These are phyloP conservation scores for Dioszegia crocea DNA, from an alignment of 768 basidiomycete genomes.

Conservation along the genomic window DNA sequence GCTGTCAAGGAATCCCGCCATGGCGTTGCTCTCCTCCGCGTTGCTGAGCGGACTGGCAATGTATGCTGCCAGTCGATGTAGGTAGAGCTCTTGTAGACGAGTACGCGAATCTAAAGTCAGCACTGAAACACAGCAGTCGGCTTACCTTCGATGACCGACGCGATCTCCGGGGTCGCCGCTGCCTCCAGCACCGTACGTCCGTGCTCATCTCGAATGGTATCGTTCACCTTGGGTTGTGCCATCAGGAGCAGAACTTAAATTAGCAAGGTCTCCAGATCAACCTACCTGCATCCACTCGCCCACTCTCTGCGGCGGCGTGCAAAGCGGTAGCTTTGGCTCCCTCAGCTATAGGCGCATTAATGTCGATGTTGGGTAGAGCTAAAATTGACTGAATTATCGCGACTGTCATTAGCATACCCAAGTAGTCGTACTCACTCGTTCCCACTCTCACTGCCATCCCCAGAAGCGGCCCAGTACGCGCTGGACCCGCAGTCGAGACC, in stretches of 20 bases:
- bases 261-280: constrained; percentile 56
- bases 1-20: constrained; percentile 50
- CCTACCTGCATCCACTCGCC: constrained; percentile 32
- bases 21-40: constrained; percentile 27
- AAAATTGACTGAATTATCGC: constrained; percentile 25
- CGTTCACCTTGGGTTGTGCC: constrained; percentile 74
- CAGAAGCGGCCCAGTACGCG: constrained; percentile 22
- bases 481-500: constrained; percentile 10
- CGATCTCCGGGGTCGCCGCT: constrained; percentile 64
- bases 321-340: constrained; percentile 23
- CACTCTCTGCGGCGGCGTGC: constrained; percentile 38
- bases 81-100: constrained; percentile 58
- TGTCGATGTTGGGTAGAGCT: constrained; percentile 10
- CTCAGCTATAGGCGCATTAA: constrained; percentile 18
- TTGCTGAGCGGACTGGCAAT: constrained; percentile 56
- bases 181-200: constrained; percentile 70
- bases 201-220: constrained; percentile 64
- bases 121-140: neutral
- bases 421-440: constrained; percentile 25
- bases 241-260: constrained; percentile 65
- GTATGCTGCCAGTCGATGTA: constrained; percentile 68
- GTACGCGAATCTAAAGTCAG: constrained; percentile 64
- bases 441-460: constrained; percentile 37
- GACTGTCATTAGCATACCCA: constrained; percentile 10
- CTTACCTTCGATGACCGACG: constrained; percentile 59